Percentiles rank a stretch among this genome's conserved stretches.
Evolutionary conservation across 805 yeast species (phyloP).

Genomic region (Spathaspora girioi): DNA sequence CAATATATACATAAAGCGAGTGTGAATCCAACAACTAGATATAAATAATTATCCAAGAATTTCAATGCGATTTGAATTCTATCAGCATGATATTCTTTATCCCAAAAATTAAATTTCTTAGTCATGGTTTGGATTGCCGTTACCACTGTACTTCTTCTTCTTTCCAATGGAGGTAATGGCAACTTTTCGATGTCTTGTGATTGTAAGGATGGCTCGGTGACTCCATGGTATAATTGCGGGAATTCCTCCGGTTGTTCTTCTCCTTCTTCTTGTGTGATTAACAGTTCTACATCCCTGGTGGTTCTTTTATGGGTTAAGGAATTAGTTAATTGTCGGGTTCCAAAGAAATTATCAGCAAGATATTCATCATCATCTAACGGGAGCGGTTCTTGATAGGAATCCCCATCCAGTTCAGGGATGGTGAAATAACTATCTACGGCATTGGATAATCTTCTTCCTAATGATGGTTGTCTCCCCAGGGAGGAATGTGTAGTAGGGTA

Average conservation of each 20-base stretch:
- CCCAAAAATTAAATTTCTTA: conserved; percentile 25
- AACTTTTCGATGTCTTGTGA: neutral
- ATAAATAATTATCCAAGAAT: conserved; percentile 21
- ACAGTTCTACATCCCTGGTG: too few species aligned
- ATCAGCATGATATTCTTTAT: conserved; percentile 21
- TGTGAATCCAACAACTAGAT: conserved; percentile 18
- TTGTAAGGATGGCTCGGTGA: neutral
- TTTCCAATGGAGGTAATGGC: conserved; percentile 3
- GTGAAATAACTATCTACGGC: conserved; percentile 10
- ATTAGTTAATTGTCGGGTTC: conserved; percentile 7
- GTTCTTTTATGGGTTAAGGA: neutral
- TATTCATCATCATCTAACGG: conserved; percentile 1
- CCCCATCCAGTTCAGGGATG: neutral
- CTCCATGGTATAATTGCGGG: conserved; percentile 9
- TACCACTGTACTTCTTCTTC: conserved; percentile 18
- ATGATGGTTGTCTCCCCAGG: neutral
- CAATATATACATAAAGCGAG: conserved; percentile 26
- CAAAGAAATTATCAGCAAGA: conserved; percentile 11
- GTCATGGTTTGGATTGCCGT: conserved; percentile 17
- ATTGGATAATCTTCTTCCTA: conserved; percentile 13
- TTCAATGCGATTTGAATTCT: conserved; percentile 19
- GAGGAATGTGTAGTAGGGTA: neutral
- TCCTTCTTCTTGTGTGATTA: neutral
- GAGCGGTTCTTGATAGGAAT: neutral
- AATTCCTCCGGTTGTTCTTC: conserved; percentile 1